These are phyloP conservation scores for Acorus gramineus DNA, from an alignment of 106 monocot genomes.

Conservation along the genomic window DNA sequence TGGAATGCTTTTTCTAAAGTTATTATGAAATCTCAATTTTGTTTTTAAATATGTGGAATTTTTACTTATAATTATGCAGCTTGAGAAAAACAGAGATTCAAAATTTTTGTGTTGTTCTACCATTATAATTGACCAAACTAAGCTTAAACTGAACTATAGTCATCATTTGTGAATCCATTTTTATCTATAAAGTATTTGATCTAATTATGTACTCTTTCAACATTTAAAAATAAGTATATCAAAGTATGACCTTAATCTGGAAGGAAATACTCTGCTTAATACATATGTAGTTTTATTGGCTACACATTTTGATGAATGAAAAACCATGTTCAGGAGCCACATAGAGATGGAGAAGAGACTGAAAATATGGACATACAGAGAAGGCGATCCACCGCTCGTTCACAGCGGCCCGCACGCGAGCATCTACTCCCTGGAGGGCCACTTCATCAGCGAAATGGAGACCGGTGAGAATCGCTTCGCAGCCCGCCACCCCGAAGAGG, in stretches of 20 bases:
- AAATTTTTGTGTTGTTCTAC: no score
- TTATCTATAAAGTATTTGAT: neutral
- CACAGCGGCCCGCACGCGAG: constrained; percentile 38
- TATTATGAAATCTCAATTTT: no score
- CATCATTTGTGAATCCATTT: neutral
- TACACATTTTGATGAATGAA: no score
- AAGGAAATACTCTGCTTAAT: no score
- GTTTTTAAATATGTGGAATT: no score
- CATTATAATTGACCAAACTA: neutral
- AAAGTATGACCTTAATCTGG: no score
- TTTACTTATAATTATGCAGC: no score
- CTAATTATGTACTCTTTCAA: neutral
- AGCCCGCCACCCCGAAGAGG: constrained; percentile 32
- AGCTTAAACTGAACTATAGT: neutral
- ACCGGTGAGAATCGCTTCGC: constrained; percentile 22
- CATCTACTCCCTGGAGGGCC: constrained; percentile 61
- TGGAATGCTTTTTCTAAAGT: no score
- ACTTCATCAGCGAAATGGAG: constrained; percentile 53
- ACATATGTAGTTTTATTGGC: no score
- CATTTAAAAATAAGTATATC: no score
- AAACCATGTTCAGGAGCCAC: constrained; percentile 48
- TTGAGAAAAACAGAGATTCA: no score
- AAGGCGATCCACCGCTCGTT: constrained; percentile 64
- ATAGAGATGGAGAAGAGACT: constrained; percentile 80
- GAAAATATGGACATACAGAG: constrained; percentile 52